Conservation (phyloP, 208 protist genomes). For the Angomonas ambiguus region DNA sequence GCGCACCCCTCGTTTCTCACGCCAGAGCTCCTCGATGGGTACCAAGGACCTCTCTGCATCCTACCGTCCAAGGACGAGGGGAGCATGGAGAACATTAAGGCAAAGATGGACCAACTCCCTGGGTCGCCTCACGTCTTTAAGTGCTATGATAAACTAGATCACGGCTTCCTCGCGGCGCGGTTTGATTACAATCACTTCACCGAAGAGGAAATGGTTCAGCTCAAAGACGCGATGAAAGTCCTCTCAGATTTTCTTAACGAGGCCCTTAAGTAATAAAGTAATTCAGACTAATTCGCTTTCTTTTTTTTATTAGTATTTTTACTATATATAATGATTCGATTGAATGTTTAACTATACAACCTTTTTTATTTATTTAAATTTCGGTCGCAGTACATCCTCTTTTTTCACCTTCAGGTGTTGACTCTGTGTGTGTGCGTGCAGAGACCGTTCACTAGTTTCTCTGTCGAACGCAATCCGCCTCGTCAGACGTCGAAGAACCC, state of each 20-base stretch:
- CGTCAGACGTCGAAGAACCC: too few species aligned
- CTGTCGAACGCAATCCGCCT: too few species aligned
- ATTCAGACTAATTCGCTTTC: conserved; percentile 12
- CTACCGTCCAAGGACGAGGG: conserved; percentile 53
- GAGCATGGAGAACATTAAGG: conserved; percentile 27
- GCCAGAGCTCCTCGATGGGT: conserved; percentile 4
- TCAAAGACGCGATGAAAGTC: conserved; percentile 18
- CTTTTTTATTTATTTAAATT: too few species aligned
- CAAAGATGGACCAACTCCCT: conserved; percentile 23
- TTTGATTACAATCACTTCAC: conserved; percentile 30
- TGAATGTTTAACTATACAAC: too few species aligned
- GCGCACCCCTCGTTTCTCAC: conserved; percentile 40
- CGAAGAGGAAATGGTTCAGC: conserved; percentile 20
- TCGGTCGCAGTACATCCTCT: too few species aligned
- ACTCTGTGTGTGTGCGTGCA: too few species aligned
- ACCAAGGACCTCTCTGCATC: conserved; percentile 24
- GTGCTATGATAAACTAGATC: conserved; percentile 28
- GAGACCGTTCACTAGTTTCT: too few species aligned
- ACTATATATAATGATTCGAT: neutral
- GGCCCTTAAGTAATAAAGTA: conserved; percentile 17
- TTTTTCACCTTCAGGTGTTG: too few species aligned
- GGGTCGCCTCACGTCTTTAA: conserved; percentile 26
- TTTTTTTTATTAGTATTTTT: conserved; percentile 13
- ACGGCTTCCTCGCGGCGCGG: conserved; percentile 53
- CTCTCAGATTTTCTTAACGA: conserved; percentile 30